Base-by-base conservation (phyloP, 192 early-diverging fungal genomes). In the Coemansia pectinata region DNA sequence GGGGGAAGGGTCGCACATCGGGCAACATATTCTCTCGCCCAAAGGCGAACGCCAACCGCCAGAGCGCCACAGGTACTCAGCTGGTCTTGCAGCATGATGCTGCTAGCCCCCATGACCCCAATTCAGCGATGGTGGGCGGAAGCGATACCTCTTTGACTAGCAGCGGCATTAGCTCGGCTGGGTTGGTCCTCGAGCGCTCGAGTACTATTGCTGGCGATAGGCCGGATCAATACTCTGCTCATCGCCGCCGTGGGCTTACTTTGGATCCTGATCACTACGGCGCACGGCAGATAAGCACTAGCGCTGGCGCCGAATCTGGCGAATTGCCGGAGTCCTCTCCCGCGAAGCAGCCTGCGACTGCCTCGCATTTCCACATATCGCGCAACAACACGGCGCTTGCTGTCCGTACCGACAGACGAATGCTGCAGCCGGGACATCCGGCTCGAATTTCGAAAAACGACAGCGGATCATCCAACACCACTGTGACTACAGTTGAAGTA, bases 241-340 rank as follows among this genome's bases (percentile, higher is more conserved):
- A 73, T 31, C 73, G 74, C 15, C 74, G 79, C 21, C 71, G 79
- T 15, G 79, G 79, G 4, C 79, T 61, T 36, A 82, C 79, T 0
- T 57, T 82, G 62, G 79, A 77, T 19, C 74, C 74, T 0, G 79
- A 82, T 27, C 68, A 71, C 27, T 69, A 77, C 44, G 64, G 47
- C 14, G 27, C 40, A 0, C 62, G 70, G 6, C 40, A 45, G 7
- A 19, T 62, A 19, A 78, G 76, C 47, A 40, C 70, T 0, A 34
- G 50, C 7, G 23, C 41, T 23, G 55, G 55, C 23, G 12, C 41
- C 11, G 59, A 45, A 0, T 50, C 67, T 52, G 44, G 17, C 27
- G 58, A 19, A 33, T 11, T n/a, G 59, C 33, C 27, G 29, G 67
- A 29, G 47, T 21, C 27, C 1, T 69, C 57, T 12, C 36, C 52